These are phyloP conservation scores for Pseudogymnoascus sp. DNA, from an alignment of 2,329 filamentous ascomycete species.

Conservation along the genomic window DNA sequence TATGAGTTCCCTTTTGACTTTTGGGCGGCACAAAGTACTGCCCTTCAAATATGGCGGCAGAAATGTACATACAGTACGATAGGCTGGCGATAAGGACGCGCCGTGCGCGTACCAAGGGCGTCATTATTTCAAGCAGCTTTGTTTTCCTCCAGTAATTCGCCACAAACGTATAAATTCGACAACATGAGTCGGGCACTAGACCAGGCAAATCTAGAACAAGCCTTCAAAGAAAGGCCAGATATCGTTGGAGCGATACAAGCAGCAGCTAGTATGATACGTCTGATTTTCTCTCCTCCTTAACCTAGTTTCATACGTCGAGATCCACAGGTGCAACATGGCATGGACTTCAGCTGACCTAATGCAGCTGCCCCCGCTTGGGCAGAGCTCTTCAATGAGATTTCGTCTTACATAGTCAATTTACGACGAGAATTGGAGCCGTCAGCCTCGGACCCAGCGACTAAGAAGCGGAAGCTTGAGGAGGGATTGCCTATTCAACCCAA, in stretches of 20 bases:
- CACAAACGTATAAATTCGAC: constrained; percentile 5
- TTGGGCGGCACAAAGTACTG: not conserved
- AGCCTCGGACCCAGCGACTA: constrained; percentile 23
- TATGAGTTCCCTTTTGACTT: not conserved
- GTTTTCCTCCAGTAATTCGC: constrained; percentile 2
- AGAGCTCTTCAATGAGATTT: constrained; percentile 30
- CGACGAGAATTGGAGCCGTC: constrained; percentile 13
- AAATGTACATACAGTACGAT: not conserved
- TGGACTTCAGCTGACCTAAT: constrained; percentile 6
- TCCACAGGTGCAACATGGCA: not conserved
- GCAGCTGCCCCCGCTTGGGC: constrained; percentile 15
- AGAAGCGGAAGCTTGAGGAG: constrained; percentile 27
- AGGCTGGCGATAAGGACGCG: constrained; percentile 7
- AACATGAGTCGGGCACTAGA: constrained; percentile 24
- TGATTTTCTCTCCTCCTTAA: constrained; percentile 20
- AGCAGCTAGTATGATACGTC: constrained; percentile 22
- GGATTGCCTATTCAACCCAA: constrained; percentile 16
- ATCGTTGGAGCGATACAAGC: constrained; percentile 27
- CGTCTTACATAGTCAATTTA: constrained; percentile 20
- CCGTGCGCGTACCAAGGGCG: not conserved
- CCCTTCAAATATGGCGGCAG: not conserved
- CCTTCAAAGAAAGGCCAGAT: constrained; percentile 26
- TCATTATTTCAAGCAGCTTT: constrained; percentile 7
- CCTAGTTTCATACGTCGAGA: not conserved
- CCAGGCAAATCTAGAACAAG: constrained; percentile 23